Conservation (phyloP, 331 rosid genomes). For the Pyrus hybrid region DNA sequence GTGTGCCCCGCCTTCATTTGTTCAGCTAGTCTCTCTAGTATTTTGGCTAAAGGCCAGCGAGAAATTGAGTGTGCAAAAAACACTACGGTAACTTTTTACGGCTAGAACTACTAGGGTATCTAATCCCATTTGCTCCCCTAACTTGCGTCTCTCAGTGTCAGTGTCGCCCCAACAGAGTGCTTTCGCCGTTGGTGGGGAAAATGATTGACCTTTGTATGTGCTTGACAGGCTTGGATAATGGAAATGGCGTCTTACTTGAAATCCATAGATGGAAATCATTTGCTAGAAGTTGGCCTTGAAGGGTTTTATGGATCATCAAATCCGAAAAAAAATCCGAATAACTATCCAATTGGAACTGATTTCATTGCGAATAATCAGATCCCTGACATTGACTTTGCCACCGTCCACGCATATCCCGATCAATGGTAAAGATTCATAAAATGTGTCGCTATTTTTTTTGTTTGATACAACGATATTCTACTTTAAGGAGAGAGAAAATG, state of each 20-base stretch:
- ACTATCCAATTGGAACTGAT: conserved; percentile 61
- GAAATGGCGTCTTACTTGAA: conserved; percentile 91
- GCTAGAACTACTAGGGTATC: too few species aligned
- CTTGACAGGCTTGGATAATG: conserved; percentile 63
- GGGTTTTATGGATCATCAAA: conserved; percentile 75
- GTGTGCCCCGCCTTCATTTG: not conserved
- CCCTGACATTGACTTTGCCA: conserved; percentile 70
- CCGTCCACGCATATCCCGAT: conserved; percentile 79
- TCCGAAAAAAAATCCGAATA: conserved; percentile 38
- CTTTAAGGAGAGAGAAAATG: too few species aligned
- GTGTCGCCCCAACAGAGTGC: too few species aligned
- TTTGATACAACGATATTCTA: too few species aligned
- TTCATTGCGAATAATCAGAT: conserved; percentile 85
- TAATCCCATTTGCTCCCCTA: too few species aligned
- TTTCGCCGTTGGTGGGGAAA: not conserved
- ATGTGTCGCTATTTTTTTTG: too few species aligned
- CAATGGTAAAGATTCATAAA: conserved; percentile 41
- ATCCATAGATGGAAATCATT: conserved; percentile 75
- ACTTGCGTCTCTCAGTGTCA: too few species aligned
- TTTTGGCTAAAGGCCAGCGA: not conserved
- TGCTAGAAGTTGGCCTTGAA: conserved; percentile 79
- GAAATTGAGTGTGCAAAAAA: too few species aligned
- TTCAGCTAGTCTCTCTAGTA: not conserved
- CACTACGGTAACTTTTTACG: too few species aligned
- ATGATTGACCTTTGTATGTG: not conserved